A percentile compares a stretch with the other conserved stretches of the same genome.
Conservation (phyloP, 2,329 filamentous ascomycete genomes). For the Claviceps capensis region DNA sequence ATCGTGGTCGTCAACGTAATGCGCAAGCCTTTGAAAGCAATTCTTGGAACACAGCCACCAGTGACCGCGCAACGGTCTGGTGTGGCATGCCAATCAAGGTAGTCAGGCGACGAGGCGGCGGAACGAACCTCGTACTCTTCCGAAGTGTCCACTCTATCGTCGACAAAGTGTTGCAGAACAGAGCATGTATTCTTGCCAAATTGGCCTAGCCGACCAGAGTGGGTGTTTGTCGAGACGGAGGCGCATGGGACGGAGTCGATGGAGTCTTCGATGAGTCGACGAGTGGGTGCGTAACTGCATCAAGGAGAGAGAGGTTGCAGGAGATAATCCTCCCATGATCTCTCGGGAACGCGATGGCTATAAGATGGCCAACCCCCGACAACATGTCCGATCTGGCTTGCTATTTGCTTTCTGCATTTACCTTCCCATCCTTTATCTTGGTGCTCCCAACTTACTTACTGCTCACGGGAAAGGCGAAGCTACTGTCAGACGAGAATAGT, state of each 20-base stretch:
- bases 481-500: neutral
- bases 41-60: neutral
- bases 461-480: neutral
- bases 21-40: neutral
- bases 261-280: neutral
- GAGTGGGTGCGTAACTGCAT: neutral
- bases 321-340: neutral
- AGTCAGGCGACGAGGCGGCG: slow-evolving; percentile 7
- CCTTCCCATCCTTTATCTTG: neutral
- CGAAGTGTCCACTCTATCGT: slow-evolving; percentile 1
- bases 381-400: neutral
- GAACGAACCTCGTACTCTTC: slow-evolving; percentile 8
- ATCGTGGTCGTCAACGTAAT: neutral
- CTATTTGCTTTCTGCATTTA: neutral
- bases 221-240: slow-evolving; percentile 1
- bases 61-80: neutral
- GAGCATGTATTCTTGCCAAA: neutral
- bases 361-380: slow-evolving; percentile 1
- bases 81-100: slow-evolving; percentile 1
- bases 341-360: neutral
- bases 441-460: neutral
- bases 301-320: neutral
- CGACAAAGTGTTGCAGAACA: neutral
- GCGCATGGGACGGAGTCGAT: neutral
- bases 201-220: neutral